A percentile compares a stretch with the other conserved stretches of the same genome.
These are phyloP conservation scores for Pleurotus sapidus DNA, from an alignment of 768 basidiomycete species.

Conservation along the genomic window DNA sequence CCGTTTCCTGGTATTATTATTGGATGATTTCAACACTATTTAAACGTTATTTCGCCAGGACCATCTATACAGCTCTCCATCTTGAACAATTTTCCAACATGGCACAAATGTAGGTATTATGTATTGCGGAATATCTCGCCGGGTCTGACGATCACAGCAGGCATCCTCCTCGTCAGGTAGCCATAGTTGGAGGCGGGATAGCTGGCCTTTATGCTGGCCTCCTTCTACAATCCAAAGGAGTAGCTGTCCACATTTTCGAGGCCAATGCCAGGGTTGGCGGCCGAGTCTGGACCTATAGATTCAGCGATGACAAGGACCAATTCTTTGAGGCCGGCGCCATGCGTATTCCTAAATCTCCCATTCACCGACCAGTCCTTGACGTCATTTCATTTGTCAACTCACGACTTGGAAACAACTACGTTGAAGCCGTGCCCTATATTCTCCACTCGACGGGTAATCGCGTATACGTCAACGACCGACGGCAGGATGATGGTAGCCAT, in stretches of 20 bases:
- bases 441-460: background rate
- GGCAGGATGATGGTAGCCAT: background rate
- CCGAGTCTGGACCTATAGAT: constrained; percentile 12
- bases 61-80: no score
- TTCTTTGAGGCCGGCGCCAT: constrained; percentile 17
- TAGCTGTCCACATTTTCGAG: constrained; percentile 4
- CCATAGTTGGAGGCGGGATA: constrained; percentile 1
- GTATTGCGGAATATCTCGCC: no score
- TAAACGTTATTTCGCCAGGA: no score
- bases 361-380: constrained; percentile 1
- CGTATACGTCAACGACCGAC: background rate
- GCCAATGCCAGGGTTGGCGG: constrained; percentile 11
- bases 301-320: constrained; percentile 12
- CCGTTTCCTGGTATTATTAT: no score
- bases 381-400: constrained; percentile 5
- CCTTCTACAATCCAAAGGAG: constrained; percentile 4
- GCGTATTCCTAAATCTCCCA: constrained; percentile 12
- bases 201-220: constrained; percentile 5
- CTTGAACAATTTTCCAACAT: background rate
- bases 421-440: constrained; percentile 4
- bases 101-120: background rate
- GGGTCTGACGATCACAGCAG: background rate
- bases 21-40: no score
- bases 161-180: background rate
- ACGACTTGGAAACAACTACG: background rate